Percentiles rank a stretch among this genome's conserved stretches.
phyloP scores from a whole-genome alignment of 2,329 filamentous ascomycete genomes.

The Botrytis elliptica region DNA sequence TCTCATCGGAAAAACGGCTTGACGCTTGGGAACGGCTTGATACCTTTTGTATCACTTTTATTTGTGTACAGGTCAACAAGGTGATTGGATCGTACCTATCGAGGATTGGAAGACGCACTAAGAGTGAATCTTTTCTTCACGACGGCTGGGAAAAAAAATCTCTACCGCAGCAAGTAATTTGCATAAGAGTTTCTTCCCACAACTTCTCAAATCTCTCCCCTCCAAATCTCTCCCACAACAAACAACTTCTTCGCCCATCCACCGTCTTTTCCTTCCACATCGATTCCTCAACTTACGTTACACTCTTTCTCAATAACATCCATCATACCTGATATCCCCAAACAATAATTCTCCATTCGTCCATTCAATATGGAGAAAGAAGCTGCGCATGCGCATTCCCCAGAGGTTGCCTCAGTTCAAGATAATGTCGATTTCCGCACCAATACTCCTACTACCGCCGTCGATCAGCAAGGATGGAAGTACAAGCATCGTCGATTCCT shows the following conservation, averaged over 20 bases:
- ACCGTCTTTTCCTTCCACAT: background rate
- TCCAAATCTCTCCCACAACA: background rate
- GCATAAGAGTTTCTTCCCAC: background rate
- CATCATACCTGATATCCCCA: background rate
- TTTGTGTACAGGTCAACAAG: background rate
- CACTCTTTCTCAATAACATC: background rate
- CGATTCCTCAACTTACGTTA: background rate
- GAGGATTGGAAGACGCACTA: background rate
- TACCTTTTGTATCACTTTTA: slow-evolving; percentile 3
- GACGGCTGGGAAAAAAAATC: background rate
- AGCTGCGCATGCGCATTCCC: background rate
- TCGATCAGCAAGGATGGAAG: slow-evolving; percentile 54
- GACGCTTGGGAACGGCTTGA: background rate
- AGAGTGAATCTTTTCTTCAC: slow-evolving; percentile 10
- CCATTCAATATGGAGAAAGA: slow-evolving; percentile 15
- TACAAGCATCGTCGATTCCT: slow-evolving; percentile 62
- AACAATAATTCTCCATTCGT: background rate
- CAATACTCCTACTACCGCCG: background rate
- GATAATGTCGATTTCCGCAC: background rate
- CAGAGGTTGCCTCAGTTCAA: slow-evolving; percentile 9
- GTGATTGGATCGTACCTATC: background rate
- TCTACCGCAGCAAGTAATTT: background rate
- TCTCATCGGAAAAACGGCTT: slow-evolving; percentile 2
- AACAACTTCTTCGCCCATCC: background rate
- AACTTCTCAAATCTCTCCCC: no score